phyloP scores from a whole-genome alignment of 2,329 filamentous ascomycete species.

The Cordyceps farinosa region DNA sequence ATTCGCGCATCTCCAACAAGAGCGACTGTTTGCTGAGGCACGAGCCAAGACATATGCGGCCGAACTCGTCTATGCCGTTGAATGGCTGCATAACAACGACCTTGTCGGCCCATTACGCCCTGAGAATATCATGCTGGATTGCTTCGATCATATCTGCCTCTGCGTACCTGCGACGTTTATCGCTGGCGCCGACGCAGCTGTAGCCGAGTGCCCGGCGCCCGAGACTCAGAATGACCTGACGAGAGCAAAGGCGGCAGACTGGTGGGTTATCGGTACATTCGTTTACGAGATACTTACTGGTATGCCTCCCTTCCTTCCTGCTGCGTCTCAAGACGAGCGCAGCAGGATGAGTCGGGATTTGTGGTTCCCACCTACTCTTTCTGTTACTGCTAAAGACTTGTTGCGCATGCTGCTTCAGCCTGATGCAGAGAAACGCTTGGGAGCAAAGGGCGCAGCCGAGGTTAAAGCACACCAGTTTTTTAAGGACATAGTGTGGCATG shows the following conservation, averaged over 20 bases:
- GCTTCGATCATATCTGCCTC: slow-evolving; percentile 2
- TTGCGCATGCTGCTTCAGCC: not conserved
- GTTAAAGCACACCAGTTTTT: not conserved
- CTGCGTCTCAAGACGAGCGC: not conserved
- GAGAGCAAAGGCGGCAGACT: not conserved
- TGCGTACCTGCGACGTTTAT: not conserved
- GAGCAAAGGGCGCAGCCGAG: not conserved
- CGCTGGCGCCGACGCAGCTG: not conserved
- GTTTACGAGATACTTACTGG: slow-evolving; percentile 5
- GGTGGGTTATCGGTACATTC: slow-evolving; percentile 1
- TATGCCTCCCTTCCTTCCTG: not conserved
- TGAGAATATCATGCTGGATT: slow-evolving; percentile 6
- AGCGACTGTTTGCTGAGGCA: not conserved
- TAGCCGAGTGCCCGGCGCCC: not conserved
- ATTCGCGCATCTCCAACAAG: slow-evolving; percentile 9
- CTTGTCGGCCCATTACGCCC: not conserved
- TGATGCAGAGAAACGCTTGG: not conserved
- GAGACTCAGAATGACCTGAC: not conserved
- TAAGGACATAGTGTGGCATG: not conserved
- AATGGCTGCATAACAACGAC: slow-evolving; percentile 9
- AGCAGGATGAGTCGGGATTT: not conserved
- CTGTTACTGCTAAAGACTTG: not conserved
- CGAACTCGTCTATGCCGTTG: not conserved
- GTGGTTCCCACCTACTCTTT: not conserved
- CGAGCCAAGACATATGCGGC: slow-evolving; percentile 2